Conservation (phyloP, 495 filamentous ascomycete species). For the Penicillium odoratum region DNA sequence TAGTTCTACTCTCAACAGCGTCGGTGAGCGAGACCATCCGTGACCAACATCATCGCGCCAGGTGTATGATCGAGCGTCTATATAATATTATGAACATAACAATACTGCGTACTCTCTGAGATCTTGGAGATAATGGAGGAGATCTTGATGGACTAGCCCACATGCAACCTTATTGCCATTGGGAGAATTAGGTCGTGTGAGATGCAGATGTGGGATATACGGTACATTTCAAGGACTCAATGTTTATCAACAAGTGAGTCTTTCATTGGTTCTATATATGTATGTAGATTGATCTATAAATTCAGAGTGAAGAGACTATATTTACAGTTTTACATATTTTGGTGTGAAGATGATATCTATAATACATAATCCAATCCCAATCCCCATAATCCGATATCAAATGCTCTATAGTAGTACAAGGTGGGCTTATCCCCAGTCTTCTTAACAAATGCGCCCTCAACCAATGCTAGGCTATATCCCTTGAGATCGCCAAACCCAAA, state of each 20-base stretch:
- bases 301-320: constrained; percentile 21
- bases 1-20: neutral
- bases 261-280: no score
- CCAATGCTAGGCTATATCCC: constrained; percentile 8
- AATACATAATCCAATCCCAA: constrained; percentile 20
- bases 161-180: no score
- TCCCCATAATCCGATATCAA: constrained; percentile 16
- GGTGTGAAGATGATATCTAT: constrained; percentile 19
- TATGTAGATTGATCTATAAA: neutral
- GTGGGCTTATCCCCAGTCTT: constrained; percentile 4
- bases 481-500: constrained; percentile 11
- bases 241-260: no score
- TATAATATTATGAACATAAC: no score
- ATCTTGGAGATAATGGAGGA: no score
- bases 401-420: constrained; percentile 15
- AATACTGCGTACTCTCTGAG: no score
- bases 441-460: constrained; percentile 17
- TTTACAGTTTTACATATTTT: constrained; percentile 19
- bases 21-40: neutral
- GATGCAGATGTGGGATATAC: no score
- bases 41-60: neutral
- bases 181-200: no score
- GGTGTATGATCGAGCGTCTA: no score
- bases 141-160: no score
- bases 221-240: no score